Evolutionary conservation across 768 basidiomycete species (phyloP), one percentile per base, ranked within the genome.

Genomic region (Sarcomyxa edulis): DNA sequence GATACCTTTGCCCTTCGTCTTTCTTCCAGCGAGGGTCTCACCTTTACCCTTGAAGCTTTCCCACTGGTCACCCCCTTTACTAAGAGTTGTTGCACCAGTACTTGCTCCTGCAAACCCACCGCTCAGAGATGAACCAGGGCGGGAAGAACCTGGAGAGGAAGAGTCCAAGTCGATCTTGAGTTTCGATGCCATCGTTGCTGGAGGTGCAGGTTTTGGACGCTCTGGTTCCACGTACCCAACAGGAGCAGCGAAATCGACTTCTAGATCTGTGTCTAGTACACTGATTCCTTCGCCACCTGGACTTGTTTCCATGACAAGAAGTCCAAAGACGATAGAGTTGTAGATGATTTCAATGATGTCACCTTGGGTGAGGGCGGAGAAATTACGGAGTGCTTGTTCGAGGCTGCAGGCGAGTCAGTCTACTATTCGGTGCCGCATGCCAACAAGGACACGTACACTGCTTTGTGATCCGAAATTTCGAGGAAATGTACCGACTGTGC

Each of bases 291-390:
- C 78, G 14, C 84, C 89, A 6, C 85, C 87, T 2, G 93, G 92
- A 31, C 70, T 74, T 8, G 84, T 78, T 61, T 98, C 95, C 91
- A 98, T 96, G 25, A 99, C 83, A 29, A 97, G 78, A 32, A 99
- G 74, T 35, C 93, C 90, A 56, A 99, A 98, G 15, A 91, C 75
- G 52, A 99, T 91, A 1, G 82, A 81, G 58, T 98, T 98, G 64
- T 99, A 97, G n/a, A 72, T 80, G 53, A 99, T 95, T 63, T 98
- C 96, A 56, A 99, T 90, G 45, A 96, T 95, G 55, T 99, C 96
- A 30, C 93, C 93, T 52, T 93, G 89, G 0, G 94, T 92, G 18
- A 99, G 70, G 12, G 80, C 78, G 20, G 92, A 81, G 61, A 94
- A 99, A 59, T 95, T 91, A 32, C 94, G 82, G 10, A 99, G 69